phyloP scores from a whole-genome alignment of 345 rosid species.

The Odontarrhena argentea region DNA sequence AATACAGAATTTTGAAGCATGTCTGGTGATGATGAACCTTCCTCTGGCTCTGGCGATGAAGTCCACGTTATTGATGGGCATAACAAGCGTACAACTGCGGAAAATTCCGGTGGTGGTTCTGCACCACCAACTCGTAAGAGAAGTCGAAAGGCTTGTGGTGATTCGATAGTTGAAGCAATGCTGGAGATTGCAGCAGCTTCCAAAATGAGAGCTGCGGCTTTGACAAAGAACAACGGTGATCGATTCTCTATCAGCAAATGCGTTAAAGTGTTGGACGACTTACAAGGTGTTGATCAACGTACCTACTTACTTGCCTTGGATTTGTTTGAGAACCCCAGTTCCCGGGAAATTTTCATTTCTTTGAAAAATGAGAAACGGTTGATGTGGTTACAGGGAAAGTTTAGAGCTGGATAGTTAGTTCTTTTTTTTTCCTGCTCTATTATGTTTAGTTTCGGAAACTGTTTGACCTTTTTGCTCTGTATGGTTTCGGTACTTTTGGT shows the following conservation, averaged over 20 bases:
- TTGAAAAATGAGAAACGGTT: slow-evolving; percentile 73
- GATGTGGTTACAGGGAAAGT: slow-evolving; percentile 74
- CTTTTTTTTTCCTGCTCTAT: not conserved
- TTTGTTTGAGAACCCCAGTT: slow-evolving; percentile 68
- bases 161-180: slow-evolving; percentile 90
- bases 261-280: slow-evolving; percentile 73
- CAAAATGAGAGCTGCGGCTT: slow-evolving; percentile 72
- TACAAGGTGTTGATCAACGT: slow-evolving; percentile 71
- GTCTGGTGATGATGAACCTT: slow-evolving; percentile 40
- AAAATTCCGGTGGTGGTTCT: slow-evolving; percentile 21
- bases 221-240: slow-evolving; percentile 63
- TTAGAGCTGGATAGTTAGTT: slow-evolving; percentile 40
- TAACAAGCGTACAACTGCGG: slow-evolving; percentile 16
- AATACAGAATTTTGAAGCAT: slow-evolving; percentile 23
- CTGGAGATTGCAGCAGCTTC: slow-evolving; percentile 87
- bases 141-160: slow-evolving; percentile 72
- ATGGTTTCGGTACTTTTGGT: slow-evolving; percentile 6
- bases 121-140: slow-evolving; percentile 52
- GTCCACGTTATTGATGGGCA: slow-evolving; percentile 26
- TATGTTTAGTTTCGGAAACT: not conserved
- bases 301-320: slow-evolving; percentile 74
- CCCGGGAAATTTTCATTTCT: slow-evolving; percentile 68
- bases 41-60: slow-evolving; percentile 39
- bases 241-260: slow-evolving; percentile 84
- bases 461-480: not conserved